Percentiles rank a stretch among this genome's conserved stretches.
phyloP scores from a whole-genome alignment of 768 basidiomycete genomes.

The Russula dissimulans region DNA sequence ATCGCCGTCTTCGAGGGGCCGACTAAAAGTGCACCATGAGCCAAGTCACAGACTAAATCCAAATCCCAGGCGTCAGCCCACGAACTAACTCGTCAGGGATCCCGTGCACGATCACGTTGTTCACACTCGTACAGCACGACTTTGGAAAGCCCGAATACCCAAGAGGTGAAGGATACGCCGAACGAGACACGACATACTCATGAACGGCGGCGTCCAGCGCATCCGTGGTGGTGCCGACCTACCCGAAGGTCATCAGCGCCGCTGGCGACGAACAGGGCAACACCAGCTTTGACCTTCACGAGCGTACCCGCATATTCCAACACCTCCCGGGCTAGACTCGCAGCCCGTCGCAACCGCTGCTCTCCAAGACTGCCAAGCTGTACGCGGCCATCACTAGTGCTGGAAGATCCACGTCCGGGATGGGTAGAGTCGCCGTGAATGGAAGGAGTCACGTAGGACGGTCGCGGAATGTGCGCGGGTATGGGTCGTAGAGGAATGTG shows the following conservation, averaged over 20 bases:
- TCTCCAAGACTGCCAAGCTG: constrained; percentile 9
- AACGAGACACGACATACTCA: constrained; percentile 51
- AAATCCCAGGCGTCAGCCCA: constrained; percentile 1
- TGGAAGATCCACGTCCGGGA: neutral
- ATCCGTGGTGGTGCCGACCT: constrained; percentile 70
- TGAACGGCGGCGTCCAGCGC: constrained; percentile 66
- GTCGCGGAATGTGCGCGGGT: constrained; percentile 44
- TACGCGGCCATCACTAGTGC: constrained; percentile 6
- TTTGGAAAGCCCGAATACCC: constrained; percentile 67
- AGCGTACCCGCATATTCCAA: constrained; percentile 17
- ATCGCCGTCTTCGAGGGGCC: constrained; percentile 71
- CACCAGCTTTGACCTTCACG: constrained; percentile 9
- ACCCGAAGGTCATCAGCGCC: constrained; percentile 9
- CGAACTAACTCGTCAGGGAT: constrained; percentile 89
- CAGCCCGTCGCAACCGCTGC: constrained; percentile 11
- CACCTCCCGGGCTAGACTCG: constrained; percentile 11
- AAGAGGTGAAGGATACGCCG: constrained; percentile 84
- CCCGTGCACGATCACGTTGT: constrained; percentile 81
- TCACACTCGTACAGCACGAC: constrained; percentile 80
- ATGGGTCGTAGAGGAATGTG: constrained; percentile 50
- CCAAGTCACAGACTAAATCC: neutral
- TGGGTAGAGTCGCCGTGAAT: neutral
- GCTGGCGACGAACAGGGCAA: neutral
- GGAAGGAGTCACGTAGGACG: constrained; percentile 37
- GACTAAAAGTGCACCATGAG: constrained; percentile 35